Conservation (phyloP, 345 rosid species). For the Citrus trifoliata region DNA sequence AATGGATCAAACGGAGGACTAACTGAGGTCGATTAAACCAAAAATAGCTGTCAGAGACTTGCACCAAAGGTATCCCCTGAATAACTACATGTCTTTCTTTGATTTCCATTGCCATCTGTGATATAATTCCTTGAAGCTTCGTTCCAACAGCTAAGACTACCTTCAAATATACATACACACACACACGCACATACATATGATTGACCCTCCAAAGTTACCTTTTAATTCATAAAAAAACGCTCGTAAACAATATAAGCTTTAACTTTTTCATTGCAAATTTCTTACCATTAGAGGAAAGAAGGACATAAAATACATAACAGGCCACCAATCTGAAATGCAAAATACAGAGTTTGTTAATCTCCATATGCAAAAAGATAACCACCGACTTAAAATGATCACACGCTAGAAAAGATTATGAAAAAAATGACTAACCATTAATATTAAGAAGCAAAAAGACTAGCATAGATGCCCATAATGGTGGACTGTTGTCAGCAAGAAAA, state of each 20-base stretch:
- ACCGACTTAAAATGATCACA: neutral
- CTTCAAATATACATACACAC: conserved; percentile 23
- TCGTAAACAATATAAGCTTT: neutral
- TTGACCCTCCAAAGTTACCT: neutral
- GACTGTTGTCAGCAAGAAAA: conserved; percentile 44
- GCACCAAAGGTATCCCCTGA: conserved; percentile 96
- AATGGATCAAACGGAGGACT: conserved; percentile 77
- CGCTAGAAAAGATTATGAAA: neutral
- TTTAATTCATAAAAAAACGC: neutral
- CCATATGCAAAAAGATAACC: neutral
- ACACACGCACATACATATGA: too few relatives aligned
- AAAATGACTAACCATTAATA: conserved; percentile 58
- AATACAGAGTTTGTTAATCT: neutral
- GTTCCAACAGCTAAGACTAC: conserved; percentile 82
- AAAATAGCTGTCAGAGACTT: conserved; percentile 79
- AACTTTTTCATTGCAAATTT: conserved; percentile 6
- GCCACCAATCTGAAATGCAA: conserved; percentile 62
- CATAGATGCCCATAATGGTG: conserved; percentile 73
- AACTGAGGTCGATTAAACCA: conserved; percentile 83
- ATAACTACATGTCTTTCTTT: conserved; percentile 81
- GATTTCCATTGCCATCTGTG: conserved; percentile 89
- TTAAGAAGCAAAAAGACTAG: conserved; percentile 67
- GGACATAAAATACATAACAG: conserved; percentile 49
- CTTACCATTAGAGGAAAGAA: conserved; percentile 75
- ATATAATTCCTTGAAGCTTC: conserved; percentile 82